Conservation (phyloP, 2,329 filamentous ascomycete species). For the Bipolaris cookei region DNA sequence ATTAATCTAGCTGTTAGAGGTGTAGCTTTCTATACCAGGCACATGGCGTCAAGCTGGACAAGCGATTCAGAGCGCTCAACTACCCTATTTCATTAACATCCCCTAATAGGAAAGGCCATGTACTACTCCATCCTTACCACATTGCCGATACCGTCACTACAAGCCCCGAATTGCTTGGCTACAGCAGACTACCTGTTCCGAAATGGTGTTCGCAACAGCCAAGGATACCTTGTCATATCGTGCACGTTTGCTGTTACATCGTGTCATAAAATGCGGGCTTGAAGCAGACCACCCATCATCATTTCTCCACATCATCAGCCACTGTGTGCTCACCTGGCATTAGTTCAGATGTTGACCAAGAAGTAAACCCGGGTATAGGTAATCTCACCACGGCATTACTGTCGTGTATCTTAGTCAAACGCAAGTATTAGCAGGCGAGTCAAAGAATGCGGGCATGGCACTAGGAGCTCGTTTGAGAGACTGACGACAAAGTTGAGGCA, state of each 20-base stretch:
- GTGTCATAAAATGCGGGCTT: background rate
- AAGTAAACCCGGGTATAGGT: background rate
- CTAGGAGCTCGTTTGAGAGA: background rate
- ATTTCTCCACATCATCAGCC: background rate
- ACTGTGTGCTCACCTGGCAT: background rate
- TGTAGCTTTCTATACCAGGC: background rate
- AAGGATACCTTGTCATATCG: background rate
- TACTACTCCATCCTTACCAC: background rate
- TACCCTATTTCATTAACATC: background rate
- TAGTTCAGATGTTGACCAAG: background rate
- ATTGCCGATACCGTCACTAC: background rate
- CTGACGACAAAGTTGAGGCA: background rate
- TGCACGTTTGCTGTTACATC: constrained; percentile 1
- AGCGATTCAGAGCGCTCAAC: background rate
- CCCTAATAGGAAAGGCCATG: background rate
- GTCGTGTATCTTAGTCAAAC: background rate
- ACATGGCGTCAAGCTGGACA: background rate
- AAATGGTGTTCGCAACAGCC: background rate
- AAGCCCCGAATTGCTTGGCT: background rate
- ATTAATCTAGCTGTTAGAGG: background rate
- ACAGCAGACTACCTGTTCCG: background rate
- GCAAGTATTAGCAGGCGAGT: background rate
- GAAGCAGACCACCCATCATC: background rate
- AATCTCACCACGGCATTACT: background rate
- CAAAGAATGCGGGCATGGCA: too few relatives aligned